Percentiles rank a stretch among this genome's conserved stretches.
phyloP scores from a whole-genome alignment of 495 filamentous ascomycete species.

The Aspergillus saccharolyticus region DNA sequence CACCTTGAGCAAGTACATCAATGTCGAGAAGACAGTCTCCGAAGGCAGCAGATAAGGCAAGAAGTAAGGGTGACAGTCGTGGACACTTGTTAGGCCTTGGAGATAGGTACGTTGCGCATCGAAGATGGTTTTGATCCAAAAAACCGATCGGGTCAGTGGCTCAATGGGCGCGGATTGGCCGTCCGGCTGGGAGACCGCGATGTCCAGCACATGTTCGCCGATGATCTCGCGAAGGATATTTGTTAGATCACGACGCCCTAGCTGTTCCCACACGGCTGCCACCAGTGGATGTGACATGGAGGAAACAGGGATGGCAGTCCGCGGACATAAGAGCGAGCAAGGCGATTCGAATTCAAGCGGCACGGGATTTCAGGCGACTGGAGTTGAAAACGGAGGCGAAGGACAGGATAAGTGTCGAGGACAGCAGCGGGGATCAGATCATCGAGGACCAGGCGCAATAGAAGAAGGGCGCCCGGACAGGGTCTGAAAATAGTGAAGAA shows the following conservation, averaged over 20 bases:
- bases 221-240: slow-evolving; percentile 29
- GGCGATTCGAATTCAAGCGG: background rate
- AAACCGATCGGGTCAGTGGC: slow-evolving; percentile 19
- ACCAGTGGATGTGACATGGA: slow-evolving; percentile 29
- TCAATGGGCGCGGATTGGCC: slow-evolving; percentile 14
- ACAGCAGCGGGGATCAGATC: background rate
- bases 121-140: slow-evolving; percentile 28
- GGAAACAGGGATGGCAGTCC: slow-evolving; percentile 10
- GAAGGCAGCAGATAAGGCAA: slow-evolving; percentile 20
- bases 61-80: slow-evolving; percentile 20
- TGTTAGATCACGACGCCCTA: slow-evolving; percentile 24
- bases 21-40: slow-evolving; percentile 18
- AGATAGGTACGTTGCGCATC: slow-evolving; percentile 25
- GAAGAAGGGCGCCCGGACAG: background rate
- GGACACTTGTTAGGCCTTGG: slow-evolving; percentile 14
- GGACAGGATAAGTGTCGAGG: background rate
- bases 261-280: slow-evolving; percentile 30
- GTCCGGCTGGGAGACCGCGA: slow-evolving; percentile 20
- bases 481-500: background rate
- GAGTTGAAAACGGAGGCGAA: background rate
- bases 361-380: background rate
- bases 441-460: background rate
- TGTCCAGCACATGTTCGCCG: slow-evolving; percentile 21
- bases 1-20: slow-evolving; percentile 26
- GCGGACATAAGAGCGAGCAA: slow-evolving; percentile 14